Evolutionary conservation across 768 basidiomycete species (phyloP).

Genomic region (Multifurca ochricompacta): DNA sequence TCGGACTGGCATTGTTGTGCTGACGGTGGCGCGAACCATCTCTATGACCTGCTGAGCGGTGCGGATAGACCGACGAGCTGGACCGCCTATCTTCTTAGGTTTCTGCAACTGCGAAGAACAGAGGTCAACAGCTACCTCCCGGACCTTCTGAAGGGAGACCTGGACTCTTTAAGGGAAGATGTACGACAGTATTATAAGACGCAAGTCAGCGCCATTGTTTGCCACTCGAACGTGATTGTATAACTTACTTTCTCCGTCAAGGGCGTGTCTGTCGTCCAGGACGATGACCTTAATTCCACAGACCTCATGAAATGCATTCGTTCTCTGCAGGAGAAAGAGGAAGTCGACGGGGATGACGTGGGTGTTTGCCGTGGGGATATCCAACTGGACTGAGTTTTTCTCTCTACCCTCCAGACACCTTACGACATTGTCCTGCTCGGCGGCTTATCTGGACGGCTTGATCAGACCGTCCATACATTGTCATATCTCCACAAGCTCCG

Average conservation of each 20-base stretch:
- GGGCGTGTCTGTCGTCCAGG: constrained; percentile 63
- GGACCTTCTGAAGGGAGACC: constrained; percentile 85
- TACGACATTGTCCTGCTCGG: constrained; percentile 76
- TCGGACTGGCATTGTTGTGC: constrained; percentile 38
- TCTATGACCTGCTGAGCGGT: constrained; percentile 45
- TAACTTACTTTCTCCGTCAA: constrained; percentile 25
- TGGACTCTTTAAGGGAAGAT: constrained; percentile 79
- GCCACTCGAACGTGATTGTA: no score
- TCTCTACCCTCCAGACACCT: constrained; percentile 27
- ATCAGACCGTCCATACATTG: constrained; percentile 89
- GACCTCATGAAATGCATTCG: constrained; percentile 91
- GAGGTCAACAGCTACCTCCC: constrained; percentile 54
- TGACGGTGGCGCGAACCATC: constrained; percentile 52
- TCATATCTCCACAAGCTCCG: constrained; percentile 79
- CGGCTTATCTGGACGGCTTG: constrained; percentile 83
- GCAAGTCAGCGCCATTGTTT: constrained; percentile 35
- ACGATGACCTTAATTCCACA: constrained; percentile 75
- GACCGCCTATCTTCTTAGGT: background rate
- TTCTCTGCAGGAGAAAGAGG: constrained; percentile 54
- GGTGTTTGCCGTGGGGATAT: constrained; percentile 13
- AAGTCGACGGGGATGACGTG: constrained; percentile 33
- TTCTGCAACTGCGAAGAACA: background rate
- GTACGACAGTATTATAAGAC: constrained; percentile 61
- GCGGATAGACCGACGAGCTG: background rate
- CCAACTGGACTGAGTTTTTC: background rate